phyloP scores from a whole-genome alignment of 2,329 filamentous ascomycete species.

The Exophiala bonariae region DNA sequence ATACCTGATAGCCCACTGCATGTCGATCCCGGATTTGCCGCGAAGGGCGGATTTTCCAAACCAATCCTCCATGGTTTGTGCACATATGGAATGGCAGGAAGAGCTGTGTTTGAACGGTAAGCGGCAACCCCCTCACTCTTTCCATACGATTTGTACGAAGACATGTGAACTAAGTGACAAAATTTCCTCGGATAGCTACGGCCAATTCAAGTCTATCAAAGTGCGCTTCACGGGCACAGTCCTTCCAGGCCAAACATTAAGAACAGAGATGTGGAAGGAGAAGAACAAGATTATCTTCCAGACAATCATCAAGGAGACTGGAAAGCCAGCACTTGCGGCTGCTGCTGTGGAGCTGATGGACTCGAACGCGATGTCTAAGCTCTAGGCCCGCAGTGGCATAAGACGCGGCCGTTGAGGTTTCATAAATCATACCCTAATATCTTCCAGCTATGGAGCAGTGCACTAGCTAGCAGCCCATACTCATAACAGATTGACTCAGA shows the following conservation, averaged over 20 bases:
- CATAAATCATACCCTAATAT: no score
- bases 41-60: slow-evolving; percentile 88
- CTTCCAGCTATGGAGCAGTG: no score
- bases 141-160: no score
- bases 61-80: slow-evolving; percentile 95
- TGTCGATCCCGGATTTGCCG: slow-evolving; percentile 89
- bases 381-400: no score
- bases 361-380: not conserved
- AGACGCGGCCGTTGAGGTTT: no score
- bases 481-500: no score
- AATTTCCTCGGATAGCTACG: slow-evolving; percentile 78
- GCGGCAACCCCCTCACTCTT: not conserved
- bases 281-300: slow-evolving; percentile 78
- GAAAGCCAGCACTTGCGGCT: slow-evolving; percentile 79
- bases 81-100: slow-evolving; percentile 86
- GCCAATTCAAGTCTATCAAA: slow-evolving; percentile 85
- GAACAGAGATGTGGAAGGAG: slow-evolving; percentile 94
- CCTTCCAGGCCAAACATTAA: slow-evolving; percentile 71
- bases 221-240: slow-evolving; percentile 86
- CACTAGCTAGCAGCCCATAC: no score
- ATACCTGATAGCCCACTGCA: slow-evolving; percentile 89
- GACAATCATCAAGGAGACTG: slow-evolving; percentile 85
- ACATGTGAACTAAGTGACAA: not conserved
- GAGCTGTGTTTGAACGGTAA: slow-evolving; percentile 75
- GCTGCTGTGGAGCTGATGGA: slow-evolving; percentile 70